phyloP scores from a whole-genome alignment of 257 asterid species.

The Nicotiana obtusifolia region DNA sequence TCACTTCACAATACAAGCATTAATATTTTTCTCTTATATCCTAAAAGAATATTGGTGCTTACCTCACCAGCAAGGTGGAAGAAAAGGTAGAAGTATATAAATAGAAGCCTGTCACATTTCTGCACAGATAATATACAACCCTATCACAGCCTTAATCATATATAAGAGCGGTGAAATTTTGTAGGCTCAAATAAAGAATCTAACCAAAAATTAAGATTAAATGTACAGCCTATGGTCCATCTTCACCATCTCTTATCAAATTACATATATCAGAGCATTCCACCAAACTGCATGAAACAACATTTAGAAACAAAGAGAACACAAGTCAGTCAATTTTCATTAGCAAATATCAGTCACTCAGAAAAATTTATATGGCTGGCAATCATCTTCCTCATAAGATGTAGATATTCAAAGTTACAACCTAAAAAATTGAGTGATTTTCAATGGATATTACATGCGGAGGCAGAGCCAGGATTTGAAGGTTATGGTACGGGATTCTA shows the following conservation, averaged over 20 bases:
- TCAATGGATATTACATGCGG: neutral
- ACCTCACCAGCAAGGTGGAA: neutral
- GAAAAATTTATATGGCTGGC: neutral
- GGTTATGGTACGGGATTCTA: too few species aligned
- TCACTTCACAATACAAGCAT: neutral
- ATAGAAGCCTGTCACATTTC: constrained; percentile 5
- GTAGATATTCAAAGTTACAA: neutral
- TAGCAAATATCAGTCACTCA: neutral
- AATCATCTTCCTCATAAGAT: neutral
- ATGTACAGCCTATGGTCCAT: constrained; percentile 45
- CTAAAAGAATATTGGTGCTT: neutral
- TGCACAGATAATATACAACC: constrained; percentile 2
- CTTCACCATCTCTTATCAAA: constrained; percentile 84
- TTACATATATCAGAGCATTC: constrained; percentile 91
- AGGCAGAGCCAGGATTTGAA: too few species aligned
- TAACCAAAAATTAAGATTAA: neutral
- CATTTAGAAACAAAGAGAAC: neutral
- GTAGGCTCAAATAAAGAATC: constrained; percentile 5
- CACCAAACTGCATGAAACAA: constrained; percentile 49
- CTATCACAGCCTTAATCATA: constrained; percentile 1
- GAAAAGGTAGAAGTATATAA: neutral
- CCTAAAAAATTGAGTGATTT: neutral
- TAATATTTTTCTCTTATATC: neutral
- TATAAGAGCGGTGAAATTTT: neutral
- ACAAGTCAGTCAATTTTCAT: neutral